Evolutionary conservation across 495 filamentous ascomycete genomes (phyloP).

Genomic region (Bombardia bombarda): DNA sequence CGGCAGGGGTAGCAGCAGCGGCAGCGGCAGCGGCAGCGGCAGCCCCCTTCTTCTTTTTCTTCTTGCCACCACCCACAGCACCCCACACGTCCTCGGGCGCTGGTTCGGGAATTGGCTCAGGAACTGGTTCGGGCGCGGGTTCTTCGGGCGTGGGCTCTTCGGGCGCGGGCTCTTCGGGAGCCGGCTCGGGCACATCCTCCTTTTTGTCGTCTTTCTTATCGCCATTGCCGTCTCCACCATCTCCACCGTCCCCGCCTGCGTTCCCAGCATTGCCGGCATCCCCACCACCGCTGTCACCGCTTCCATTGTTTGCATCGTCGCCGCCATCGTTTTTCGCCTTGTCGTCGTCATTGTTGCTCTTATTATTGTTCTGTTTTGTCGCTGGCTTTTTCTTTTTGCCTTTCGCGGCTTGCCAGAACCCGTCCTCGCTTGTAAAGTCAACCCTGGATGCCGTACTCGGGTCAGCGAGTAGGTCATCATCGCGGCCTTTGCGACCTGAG

Average conservation of each 20-base stretch:
- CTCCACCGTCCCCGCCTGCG: conserved; percentile 15
- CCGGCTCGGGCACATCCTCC: too few relatives aligned
- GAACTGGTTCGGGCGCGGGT: too few relatives aligned
- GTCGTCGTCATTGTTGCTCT: conserved; percentile 12
- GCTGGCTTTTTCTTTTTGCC: conserved; percentile 18
- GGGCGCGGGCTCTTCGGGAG: too few relatives aligned
- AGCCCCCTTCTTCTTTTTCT: conserved; percentile 31
- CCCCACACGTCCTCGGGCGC: conserved; percentile 16
- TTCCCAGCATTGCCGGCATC: conserved; percentile 15
- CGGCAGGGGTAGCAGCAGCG: conserved; percentile 2
- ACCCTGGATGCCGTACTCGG: conserved; percentile 27
- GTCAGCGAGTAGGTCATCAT: conserved; percentile 17
- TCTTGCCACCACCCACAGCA: conserved; percentile 30
- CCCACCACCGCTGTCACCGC: conserved; percentile 9
- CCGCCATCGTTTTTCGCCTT: conserved; percentile 38
- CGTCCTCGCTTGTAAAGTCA: conserved; percentile 38
- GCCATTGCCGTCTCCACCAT: conserved; percentile 16
- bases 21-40: conserved; percentile 7
- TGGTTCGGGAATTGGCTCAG: too few relatives aligned
- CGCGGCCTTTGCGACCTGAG: conserved; percentile 3
- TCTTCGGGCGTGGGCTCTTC: too few relatives aligned
- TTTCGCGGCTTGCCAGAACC: conserved; percentile 37
- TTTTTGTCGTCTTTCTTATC: conserved; percentile 21
- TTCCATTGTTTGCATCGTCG: conserved; percentile 15
- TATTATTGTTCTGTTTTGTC: conserved; percentile 4